A percentile compares a stretch with the other conserved stretches of the same genome.
Evolutionary conservation across 352 stramenopile species (phyloP).

Genomic region (Pythium dissotocum): DNA sequence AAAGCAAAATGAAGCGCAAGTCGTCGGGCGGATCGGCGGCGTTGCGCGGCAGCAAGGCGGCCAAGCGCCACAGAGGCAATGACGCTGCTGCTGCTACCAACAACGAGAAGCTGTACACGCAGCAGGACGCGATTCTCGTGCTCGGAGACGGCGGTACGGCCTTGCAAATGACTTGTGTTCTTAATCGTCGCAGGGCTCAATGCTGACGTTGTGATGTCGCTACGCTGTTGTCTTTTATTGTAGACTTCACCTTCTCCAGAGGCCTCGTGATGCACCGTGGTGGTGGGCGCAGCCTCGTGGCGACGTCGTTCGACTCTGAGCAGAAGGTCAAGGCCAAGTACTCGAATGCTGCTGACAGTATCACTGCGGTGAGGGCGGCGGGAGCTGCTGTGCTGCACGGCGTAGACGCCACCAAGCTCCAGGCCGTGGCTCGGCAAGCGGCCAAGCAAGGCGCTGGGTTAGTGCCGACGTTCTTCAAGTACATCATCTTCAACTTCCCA

Average conservation of each 20-base stretch:
- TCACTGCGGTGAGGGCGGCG: constrained; percentile 44
- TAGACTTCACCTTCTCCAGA: constrained; percentile 84
- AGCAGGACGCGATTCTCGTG: constrained; percentile 63
- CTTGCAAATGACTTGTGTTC: neutral
- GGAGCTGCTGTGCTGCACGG: constrained; percentile 58
- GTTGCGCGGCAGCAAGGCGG: constrained; percentile 14
- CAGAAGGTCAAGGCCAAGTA: constrained; percentile 72
- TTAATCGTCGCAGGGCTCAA: neutral
- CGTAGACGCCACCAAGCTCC: constrained; percentile 83
- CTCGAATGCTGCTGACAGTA: constrained; percentile 69
- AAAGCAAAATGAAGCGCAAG: constrained; percentile 40
- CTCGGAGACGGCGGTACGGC: constrained; percentile 72
- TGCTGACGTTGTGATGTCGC: neutral
- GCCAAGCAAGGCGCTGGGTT: constrained; percentile 4
- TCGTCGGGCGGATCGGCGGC: constrained; percentile 21
- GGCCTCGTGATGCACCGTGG: constrained; percentile 67
- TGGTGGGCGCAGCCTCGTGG: constrained; percentile 53
- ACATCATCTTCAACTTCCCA: constrained; percentile 90
- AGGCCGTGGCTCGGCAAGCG: constrained; percentile 39
- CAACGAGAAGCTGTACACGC: constrained; percentile 46
- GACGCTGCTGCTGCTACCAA: constrained; percentile 2
- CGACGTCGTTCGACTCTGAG: constrained; percentile 82
- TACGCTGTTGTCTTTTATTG: neutral
- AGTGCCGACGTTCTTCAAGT: constrained; percentile 67
- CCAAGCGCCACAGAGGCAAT: constrained; percentile 34